A percentile compares a stretch with the other conserved stretches of the same genome.
These are phyloP conservation scores for Medicago arabica DNA, from an alignment of 306 rosid species.

Conservation along the genomic window DNA sequence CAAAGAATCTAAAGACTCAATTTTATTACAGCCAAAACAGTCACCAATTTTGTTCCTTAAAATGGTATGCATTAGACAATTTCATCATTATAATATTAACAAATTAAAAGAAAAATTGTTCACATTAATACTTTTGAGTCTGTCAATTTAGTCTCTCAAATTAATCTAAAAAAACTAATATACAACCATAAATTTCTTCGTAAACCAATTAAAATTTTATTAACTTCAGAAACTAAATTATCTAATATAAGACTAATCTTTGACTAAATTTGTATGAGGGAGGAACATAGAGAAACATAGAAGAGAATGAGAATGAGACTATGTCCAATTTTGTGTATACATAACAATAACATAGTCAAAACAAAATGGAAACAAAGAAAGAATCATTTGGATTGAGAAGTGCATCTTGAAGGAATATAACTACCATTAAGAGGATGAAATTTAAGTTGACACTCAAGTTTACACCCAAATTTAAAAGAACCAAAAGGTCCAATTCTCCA, in stretches of 20 bases:
- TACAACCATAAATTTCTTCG: not conserved
- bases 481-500: constrained; percentile 76
- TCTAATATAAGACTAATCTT: not conserved
- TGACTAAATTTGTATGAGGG: not conserved
- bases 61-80: not conserved
- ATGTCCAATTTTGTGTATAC: constrained; percentile 31
- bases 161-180: not conserved
- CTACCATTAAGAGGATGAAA: constrained; percentile 68
- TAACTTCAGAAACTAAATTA: not conserved
- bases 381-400: constrained; percentile 60
- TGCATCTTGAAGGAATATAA: constrained; percentile 61
- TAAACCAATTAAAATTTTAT: not conserved
- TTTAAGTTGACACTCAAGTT: constrained; percentile 64
- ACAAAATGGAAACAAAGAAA: constrained; percentile 15
- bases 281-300: not conserved
- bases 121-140: too few relatives aligned
- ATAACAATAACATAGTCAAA: constrained; percentile 20
- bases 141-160: not conserved
- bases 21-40: constrained; percentile 15
- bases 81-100: not conserved
- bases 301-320: not conserved
- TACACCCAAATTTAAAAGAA: constrained; percentile 61
- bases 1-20: constrained; percentile 44
- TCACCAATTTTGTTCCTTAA: not conserved
- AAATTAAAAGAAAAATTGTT: too few relatives aligned